Evolutionary conservation across 1,139 yeast species (phyloP).

Genomic region (Saccharomyces hybrid): DNA sequence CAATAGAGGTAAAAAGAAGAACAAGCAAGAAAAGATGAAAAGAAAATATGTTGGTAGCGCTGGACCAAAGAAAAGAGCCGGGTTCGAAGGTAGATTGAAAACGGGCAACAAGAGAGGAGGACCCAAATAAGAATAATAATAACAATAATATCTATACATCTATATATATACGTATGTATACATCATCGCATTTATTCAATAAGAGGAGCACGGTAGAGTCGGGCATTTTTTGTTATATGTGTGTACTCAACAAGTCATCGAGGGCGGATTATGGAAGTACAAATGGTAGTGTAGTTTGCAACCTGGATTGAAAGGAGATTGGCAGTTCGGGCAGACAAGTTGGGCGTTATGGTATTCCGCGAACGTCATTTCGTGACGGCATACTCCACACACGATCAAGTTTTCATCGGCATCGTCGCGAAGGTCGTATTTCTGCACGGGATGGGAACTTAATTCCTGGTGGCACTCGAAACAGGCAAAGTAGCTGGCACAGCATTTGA

Average conservation of each 20-base stretch:
- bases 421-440: slow-evolving; percentile 13
- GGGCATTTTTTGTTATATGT: neutral
- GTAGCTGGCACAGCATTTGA: slow-evolving; percentile 26
- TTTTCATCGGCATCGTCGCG: slow-evolving; percentile 8
- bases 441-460: slow-evolving; percentile 15
- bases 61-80: slow-evolving; percentile 37
- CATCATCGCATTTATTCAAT: neutral
- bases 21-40: slow-evolving; percentile 57
- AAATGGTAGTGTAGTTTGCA: slow-evolving; percentile 28
- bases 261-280: slow-evolving; percentile 18
- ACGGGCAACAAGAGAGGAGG: slow-evolving; percentile 20
- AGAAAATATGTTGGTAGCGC: slow-evolving; percentile 52
- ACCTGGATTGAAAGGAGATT: slow-evolving; percentile 24
- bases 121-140: slow-evolving; percentile 7
- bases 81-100: slow-evolving; percentile 39
- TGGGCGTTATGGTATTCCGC: slow-evolving; percentile 11
- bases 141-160: neutral
- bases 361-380: slow-evolving; percentile 24
- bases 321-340: slow-evolving; percentile 20
- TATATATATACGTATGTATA: neutral
- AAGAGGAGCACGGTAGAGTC: neutral
- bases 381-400: slow-evolving; percentile 26
- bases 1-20: slow-evolving; percentile 64
- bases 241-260: neutral
- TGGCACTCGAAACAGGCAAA: slow-evolving; percentile 30